Percentiles rank a stretch among this genome's conserved stretches.
Evolutionary conservation across 148 eudicot species (phyloP).

Genomic region (Rhododendron williamsianum): DNA sequence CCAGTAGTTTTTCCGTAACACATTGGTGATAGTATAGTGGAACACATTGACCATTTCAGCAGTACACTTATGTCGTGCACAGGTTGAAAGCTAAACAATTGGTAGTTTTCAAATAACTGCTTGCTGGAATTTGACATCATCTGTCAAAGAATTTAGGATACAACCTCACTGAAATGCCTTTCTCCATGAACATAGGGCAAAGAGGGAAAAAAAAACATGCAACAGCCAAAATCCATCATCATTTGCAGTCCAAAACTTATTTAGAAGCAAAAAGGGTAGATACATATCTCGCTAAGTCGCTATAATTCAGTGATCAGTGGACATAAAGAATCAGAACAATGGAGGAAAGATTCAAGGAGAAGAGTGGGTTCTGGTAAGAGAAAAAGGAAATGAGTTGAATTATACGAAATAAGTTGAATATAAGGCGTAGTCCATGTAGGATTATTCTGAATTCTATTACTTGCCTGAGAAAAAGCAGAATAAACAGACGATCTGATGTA

Average conservation of each 20-base stretch:
- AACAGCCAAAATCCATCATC: not conserved
- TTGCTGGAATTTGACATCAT: not conserved
- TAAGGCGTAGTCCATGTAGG: not conserved
- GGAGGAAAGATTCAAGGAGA: not conserved
- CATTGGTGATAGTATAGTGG: not conserved
- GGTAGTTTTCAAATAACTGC: not conserved
- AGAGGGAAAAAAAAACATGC: not conserved
- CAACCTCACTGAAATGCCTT: not conserved
- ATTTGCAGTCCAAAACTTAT: not conserved
- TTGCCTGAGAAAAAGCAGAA: conserved; percentile 68
- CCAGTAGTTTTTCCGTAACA: not conserved
- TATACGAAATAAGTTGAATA: not conserved
- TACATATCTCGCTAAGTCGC: not conserved
- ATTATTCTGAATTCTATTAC: conserved; percentile 2
- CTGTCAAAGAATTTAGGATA: not conserved
- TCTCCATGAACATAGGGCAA: not conserved
- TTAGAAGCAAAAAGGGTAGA: not conserved
- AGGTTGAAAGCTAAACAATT: not conserved
- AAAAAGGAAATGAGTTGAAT: not conserved
- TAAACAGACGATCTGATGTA: conserved; percentile 79
- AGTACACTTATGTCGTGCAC: not conserved
- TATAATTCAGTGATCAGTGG: not conserved
- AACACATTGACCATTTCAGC: not conserved
- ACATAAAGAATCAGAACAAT: not conserved
- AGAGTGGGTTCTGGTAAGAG: conserved; percentile 1